Evolutionary conservation across 2,329 filamentous ascomycete genomes (phyloP), one percentile per base, ranked within the genome.

Genomic region (Claviceps sp.): DNA sequence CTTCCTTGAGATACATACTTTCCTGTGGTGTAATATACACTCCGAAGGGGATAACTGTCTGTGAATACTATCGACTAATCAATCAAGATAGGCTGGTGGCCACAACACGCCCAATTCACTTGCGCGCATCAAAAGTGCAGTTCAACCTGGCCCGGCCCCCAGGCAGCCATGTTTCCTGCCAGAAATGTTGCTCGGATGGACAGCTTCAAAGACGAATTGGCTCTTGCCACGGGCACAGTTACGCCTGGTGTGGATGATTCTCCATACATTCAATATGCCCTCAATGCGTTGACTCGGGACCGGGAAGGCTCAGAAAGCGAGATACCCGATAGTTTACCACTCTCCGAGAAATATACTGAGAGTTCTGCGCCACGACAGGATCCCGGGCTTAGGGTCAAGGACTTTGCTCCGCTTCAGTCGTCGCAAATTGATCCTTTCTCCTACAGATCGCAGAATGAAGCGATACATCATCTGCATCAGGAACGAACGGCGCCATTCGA

Each of bases 221-320:
- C 73, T 48, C 67, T 75, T 50, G 70, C 73, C 18, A 75, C 67
- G 40, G 70, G 73, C 53, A 72, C 72, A 42, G 73, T 81, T 52
- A 91, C 87, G 0, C 89, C 89, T 0, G 87, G 84, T 9, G 73
- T 88, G 41, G 89, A 95, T 61, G 86, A 95, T 62, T 85, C 82
- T 8, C 89, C 88, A 0, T 95, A 90, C 66, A 87, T 96, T 56
- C 85, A 85, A 57, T 94, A 93, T 65, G 90, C 91, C 42, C 81
- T 97, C 56, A 86, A 95, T 57, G 88, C 91, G 56, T 72, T 97
- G 59, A 94, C 88, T 5, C 76, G 85, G 47, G 80, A 86, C 60
- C 83, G 83, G 53, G 81, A 86, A 55, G 74, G 81, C 5, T 69
- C 72, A 53, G 71, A 75, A 52, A 70, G 73, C 51, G 69, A 77